These are phyloP conservation scores for Tulasnella sp. DNA, from an alignment of 768 basidiomycete genomes.

Conservation along the genomic window DNA sequence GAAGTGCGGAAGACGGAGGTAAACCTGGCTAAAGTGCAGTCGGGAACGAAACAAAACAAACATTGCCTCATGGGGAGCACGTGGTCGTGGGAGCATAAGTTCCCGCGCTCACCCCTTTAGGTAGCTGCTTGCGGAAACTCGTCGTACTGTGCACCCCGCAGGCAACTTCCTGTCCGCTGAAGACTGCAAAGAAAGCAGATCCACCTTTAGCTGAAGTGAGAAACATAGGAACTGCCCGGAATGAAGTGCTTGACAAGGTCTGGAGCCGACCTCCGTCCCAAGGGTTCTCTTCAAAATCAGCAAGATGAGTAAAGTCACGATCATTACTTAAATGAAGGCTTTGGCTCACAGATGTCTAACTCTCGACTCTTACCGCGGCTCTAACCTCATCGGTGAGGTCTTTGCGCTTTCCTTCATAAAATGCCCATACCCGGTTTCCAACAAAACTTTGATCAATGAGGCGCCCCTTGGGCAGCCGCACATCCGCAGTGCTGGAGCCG, in stretches of 20 bases:
- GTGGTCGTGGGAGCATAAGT: background rate
- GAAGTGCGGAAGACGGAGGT: background rate
- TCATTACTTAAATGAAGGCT: too few species aligned
- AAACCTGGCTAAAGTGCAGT: background rate
- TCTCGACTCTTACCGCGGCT: background rate
- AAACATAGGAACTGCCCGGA: too few species aligned
- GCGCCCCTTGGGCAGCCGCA: background rate
- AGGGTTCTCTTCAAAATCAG: too few species aligned
- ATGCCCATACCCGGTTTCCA: background rate
- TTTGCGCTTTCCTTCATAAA: background rate
- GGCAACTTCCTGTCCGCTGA: too few species aligned
- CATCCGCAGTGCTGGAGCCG: background rate
- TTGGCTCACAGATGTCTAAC: background rate
- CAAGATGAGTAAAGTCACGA: too few species aligned
- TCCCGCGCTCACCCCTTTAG: background rate
- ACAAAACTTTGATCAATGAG: background rate
- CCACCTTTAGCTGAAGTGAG: too few species aligned
- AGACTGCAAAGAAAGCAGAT: too few species aligned
- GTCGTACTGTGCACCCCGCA: too few species aligned
- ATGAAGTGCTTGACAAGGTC: too few species aligned
- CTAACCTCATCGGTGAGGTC: background rate
- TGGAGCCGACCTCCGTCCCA: too few species aligned
- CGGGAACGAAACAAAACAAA: background rate
- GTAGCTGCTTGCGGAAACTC: too few species aligned
- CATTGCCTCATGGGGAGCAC: background rate